Percentiles rank a stretch among this genome's conserved stretches.
These are phyloP conservation scores for Podospora comata DNA, from an alignment of 495 filamentous ascomycete species.

Conservation along the genomic window DNA sequence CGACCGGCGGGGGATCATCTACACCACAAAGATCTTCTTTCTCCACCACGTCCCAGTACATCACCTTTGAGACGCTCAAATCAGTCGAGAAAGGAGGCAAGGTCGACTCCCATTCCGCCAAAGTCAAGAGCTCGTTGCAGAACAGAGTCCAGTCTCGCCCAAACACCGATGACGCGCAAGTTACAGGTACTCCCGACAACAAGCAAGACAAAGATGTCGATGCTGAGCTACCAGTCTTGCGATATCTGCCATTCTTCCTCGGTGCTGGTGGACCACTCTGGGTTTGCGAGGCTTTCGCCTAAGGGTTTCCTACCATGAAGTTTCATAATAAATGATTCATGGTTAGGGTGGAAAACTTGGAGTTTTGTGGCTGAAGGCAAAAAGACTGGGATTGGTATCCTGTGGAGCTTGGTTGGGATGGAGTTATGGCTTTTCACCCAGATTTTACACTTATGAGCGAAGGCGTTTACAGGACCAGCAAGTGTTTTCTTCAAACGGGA, in stretches of 20 bases:
- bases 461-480: not conserved
- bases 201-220: not conserved
- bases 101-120: not conserved
- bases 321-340: not conserved
- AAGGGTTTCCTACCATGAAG: not conserved
- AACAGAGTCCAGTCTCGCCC: not conserved
- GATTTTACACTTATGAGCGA: not conserved
- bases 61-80: not conserved
- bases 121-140: not conserved
- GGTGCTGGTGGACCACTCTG: conserved; percentile 20
- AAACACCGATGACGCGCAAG: not conserved
- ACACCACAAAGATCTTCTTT: not conserved
- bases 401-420: not conserved
- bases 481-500: not conserved
- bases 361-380: not conserved
- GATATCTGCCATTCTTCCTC: conserved; percentile 19
- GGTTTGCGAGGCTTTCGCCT: not conserved
- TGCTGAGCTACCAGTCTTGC: not conserved
- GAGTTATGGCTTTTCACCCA: not conserved
- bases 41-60: not conserved
- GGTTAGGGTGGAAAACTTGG: not conserved
- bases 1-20: not conserved
- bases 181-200: not conserved
- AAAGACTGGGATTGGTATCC: not conserved
- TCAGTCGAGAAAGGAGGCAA: not conserved